Evolutionary conservation across 768 basidiomycete genomes (phyloP), one percentile per base, ranked within the genome.

Genomic region (Tulasnella sp.): DNA sequence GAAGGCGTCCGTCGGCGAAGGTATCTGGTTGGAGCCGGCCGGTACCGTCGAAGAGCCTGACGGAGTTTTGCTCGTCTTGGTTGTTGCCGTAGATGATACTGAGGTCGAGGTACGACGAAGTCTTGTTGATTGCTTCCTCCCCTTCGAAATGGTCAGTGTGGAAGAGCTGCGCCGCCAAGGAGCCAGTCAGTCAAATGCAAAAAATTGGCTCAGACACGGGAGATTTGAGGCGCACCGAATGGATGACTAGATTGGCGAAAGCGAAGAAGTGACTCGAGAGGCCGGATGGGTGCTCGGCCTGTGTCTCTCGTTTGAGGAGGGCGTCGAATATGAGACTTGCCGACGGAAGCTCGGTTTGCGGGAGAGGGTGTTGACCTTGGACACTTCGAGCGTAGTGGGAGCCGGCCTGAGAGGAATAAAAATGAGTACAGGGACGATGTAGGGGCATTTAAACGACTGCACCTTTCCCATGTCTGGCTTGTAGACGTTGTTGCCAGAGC

Each of bases 1-100:
- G 93, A 85, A 95, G 85, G 51, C 94, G 86, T 79, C 94, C 91
- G 82, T 95, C 94, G 0, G 92, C 90, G 81, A 95, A 95, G 0
- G 87, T 86, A 77, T 95, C 94, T 1, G 90, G 91, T 79, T 86
- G 84, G 7, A 95, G 85, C 26, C 87, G 83, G 0, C 94, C 94
- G 23, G 88, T 87, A 7, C 94, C 94, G 80, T 81, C 81, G 40
- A 69, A 26, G n/a, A 42, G 48, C 15, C 80, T 32, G 42, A 81
- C 26, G n/a, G 42, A 55, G 67, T 80, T 61, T 55, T 72, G 71
- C 32, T 80, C 67, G 5, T 78, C 44, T 85, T 80, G 92, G 84
- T 82, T 92, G 91, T 16, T 82, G 83, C 92, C 93, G 81, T 73
- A 80, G 44, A 79, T 42, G 35, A 51, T 39, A 7, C 67, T 74